Evolutionary conservation across 106 monocot species (phyloP), one percentile per base, ranked within the genome.

Genomic region (Acorus gramineus): DNA sequence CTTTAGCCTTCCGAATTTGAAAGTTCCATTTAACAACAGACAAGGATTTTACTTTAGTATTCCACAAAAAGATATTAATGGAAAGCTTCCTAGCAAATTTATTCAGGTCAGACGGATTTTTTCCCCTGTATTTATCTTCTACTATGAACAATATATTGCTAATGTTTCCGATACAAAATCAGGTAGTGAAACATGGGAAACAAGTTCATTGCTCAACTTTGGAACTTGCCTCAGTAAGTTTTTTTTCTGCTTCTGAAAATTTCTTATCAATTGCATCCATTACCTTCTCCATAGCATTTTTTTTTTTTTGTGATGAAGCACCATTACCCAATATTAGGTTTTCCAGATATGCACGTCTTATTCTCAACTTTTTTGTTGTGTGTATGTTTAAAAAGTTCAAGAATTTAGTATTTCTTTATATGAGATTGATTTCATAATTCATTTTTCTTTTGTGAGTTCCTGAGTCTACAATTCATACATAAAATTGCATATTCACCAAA

Each of bases 191-290:
- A 69, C 92, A 98, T 78, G 98, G 98, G 73, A 98, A 98, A 53
- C 85, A 81, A 59, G 69, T 89, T 43, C 92, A 98, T 56, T 98
- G 85, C 78, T 86, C 98, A 67, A 98, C 79, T 74, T 81, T 86
- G 69, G 98, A 98, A 81, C 88, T 98, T 71, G 83, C 92, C 65
- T 92, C 98, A 65, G 98, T 98, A 81, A 92, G 87, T 79, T 43
- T 66, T 67, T 11, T 14, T 72, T 56, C 9, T 9, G 2, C 2
- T 44, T 61, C 14, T 49, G 42, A n/a, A 49, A 55, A 8, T 61
- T 2, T 6, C 6, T 46, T 54, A 47, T 28, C 28, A 28, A 28
- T 28, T 28, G 28, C 28, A 28, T 28, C 28, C 28, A 28, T 28
- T 28, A 28, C 28, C 28, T 28, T 28, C 28, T 28, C 28, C 28